These are phyloP conservation scores for Epichloe baconii DNA, from an alignment of 2,329 filamentous ascomycete species.

Conservation along the genomic window DNA sequence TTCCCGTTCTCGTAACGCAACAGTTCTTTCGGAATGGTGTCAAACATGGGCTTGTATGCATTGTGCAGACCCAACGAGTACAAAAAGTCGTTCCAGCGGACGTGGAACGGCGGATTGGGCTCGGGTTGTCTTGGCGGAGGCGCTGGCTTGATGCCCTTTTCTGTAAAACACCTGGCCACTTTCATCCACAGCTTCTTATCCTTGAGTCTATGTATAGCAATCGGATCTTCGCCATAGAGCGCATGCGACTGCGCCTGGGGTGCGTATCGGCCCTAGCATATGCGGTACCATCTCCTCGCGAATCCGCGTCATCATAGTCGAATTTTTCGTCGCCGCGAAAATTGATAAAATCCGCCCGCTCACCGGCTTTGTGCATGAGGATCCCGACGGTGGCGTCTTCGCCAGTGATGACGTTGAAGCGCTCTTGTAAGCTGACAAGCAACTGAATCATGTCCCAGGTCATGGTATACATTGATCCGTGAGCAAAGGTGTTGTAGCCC, in stretches of 20 bases:
- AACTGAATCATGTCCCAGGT: conserved; percentile 21
- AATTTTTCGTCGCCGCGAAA: conserved; percentile 18
- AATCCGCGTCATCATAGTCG: conserved; percentile 17
- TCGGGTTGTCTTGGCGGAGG: conserved; percentile 5
- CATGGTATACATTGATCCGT: conserved; percentile 21
- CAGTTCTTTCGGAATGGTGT: conserved; percentile 12
- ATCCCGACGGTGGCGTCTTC: conserved; percentile 18
- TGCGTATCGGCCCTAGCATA: conserved; percentile 16
- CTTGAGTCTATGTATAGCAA: conserved; percentile 18
- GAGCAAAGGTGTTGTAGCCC: conserved; percentile 16
- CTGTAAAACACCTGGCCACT: conserved; percentile 18
- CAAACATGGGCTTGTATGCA: conserved; percentile 10
- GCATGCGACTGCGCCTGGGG: conserved; percentile 13
- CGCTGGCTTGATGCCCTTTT: conserved; percentile 13
- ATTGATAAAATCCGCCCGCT: conserved; percentile 16
- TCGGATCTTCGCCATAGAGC: conserved; percentile 10
- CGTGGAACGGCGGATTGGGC: conserved; percentile 5
- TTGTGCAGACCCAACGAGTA: conserved; percentile 9
- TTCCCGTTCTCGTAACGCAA: conserved; percentile 9
- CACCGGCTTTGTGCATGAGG: conserved; percentile 15
- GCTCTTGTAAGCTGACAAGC: conserved; percentile 14
- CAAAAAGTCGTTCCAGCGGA: conserved; percentile 15
- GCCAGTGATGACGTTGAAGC: conserved; percentile 14
- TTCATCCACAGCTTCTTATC: conserved; percentile 13
- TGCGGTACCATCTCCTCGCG: conserved; percentile 14